Base-by-base conservation (phyloP, 331 rosid species). In the Acacia pycnantha region DNA sequence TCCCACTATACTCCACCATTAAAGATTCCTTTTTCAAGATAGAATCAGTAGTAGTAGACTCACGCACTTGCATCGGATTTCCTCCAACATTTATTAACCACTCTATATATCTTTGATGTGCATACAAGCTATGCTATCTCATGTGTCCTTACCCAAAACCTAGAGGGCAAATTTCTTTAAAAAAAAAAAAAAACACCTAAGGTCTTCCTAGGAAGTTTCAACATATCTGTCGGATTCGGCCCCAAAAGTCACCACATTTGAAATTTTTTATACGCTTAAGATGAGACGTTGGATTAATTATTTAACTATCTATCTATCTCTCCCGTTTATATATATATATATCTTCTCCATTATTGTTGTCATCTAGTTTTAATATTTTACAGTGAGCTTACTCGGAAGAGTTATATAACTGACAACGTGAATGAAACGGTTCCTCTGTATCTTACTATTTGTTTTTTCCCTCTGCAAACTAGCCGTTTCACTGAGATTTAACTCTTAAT, bases 401-500 rank as follows among this genome's bases (percentile, higher is more conserved):
- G 31, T 71, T 26, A 3, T 47, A 71, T 12, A 27, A 71, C 59
- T 71, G 76, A 43, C 75, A 71, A 44, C 76, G 76, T 71, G 76
- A 71, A 71, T 44, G 76, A 71, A 70, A 71, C 76, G 58, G n/a
- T 46, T 26, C 58, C 22, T 62, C 66, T 12, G 37, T 22, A 24
- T 8, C 44, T 15, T 22, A 44, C 46, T 9, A 43, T 40, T 66
- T 54, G 40, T 8, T 37, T 35, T 31, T 4, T 15, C 47, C 41
- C 19, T 18, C n/a, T 21, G 18, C 19, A 69, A 69, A 69, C 31
- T 21, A 33, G 3, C 24, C 46, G 22, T 35, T 67, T 9, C 72
- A 8, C 27, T 18, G 4, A 67, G 26, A 40, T 21, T 40, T 10
- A 37, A 68, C 70, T 18, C 50, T 37, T 35, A 37, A 3, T 68